Evolutionary conservation across 2,329 filamentous ascomycete species (phyloP), one percentile per base, ranked within the genome.

Genomic region (Exserohilum turcica): DNA sequence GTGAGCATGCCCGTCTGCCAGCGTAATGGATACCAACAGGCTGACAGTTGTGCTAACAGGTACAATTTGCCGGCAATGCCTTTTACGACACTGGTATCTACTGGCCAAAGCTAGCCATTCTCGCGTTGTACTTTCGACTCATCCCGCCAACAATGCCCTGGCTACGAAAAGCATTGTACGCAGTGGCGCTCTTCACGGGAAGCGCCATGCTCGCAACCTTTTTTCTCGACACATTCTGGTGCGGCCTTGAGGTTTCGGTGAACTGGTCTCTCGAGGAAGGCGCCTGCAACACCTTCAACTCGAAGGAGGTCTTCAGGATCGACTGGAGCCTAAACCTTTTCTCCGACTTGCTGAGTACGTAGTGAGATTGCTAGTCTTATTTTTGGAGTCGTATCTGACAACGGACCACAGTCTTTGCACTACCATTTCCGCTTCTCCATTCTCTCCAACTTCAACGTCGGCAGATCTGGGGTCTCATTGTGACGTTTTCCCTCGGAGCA

Each of bases 351-450:
- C 38, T 57, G 18, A 59, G 60, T 63, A 21, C 32, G 56, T 43
- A 15, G 35, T 43, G 12, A 5, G 0, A 32, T 1, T 13, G 2
- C 16, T n/a, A 6, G 7, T 9, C 18, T 27, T 28, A 9, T n/a
- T n/a, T 10, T n/a, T n/a, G n/a, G 24, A 28, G 24, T 8, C 4
- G 3, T 7, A 12, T 27, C 47, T 54, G 28, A 39, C 35, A 12
- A 5, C 1, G 1, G 8, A 33, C 18, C 2, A 18, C 6, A 67
- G 64, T 67, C 36, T 66, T 57, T 31, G 39, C 49, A 6, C 55
- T 68, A 16, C 65, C 65, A 0, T 67, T 67, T 9, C 65, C 64
- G 0, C 42, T 68, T n/a, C 57, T 68, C 8, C 42, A 53, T n/a
- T 48, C 52, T 19, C 43, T 68, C 3, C 59, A 65, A 35, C 54